Evolutionary conservation across 2,329 filamentous ascomycete species (phyloP), one percentile per base, ranked within the genome.

Genomic region (Zymoseptoria ardabiliae): DNA sequence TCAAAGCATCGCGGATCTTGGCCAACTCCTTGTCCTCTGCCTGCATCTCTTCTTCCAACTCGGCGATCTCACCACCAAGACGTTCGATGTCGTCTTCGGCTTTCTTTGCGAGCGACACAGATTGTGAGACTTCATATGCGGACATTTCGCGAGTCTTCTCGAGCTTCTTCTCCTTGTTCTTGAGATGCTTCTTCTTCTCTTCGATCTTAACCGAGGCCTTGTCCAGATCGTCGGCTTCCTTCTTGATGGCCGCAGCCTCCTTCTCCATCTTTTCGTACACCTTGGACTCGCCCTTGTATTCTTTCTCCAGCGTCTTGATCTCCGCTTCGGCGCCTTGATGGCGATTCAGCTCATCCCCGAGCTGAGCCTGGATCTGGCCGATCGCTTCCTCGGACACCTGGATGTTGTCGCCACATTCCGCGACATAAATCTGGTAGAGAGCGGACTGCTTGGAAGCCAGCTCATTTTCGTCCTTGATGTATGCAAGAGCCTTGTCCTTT

Each of bases 121-220:
- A 89, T 67, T 95, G 91, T 0, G 83, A 82, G 0, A 85, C 83
- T 5, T 88, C 85, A 59, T 87, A 86, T 63, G 90, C 89, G 61
- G 90, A 90, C 52, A 86, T 88, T 57, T 85, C 81, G 62, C 94
- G 89, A 0, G 88, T 84, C 77, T 96, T 97, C 66, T 97, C 91
- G 13, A 96, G 82, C 77, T 99, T 99, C 79, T 94, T 96, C 68
- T 90, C 87, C 78, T 99, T 99, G 70, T 87, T 88, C 2, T 83
- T 80, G 65, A 99, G 77, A 74, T 97, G 97, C 73, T 99, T 99
- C 73, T 88, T 88, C 80, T 97, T 97, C 75, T 99, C 95, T 65
- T 97, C 93, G 66, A 96, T 92, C 71, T 99, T 99, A 75, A 99
- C 94, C 21, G 87, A 87, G 71, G 97, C 94, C 72, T 97, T 96